Conservation (phyloP, 805 yeast genomes). For the Yarrowia phangngaensis region DNA sequence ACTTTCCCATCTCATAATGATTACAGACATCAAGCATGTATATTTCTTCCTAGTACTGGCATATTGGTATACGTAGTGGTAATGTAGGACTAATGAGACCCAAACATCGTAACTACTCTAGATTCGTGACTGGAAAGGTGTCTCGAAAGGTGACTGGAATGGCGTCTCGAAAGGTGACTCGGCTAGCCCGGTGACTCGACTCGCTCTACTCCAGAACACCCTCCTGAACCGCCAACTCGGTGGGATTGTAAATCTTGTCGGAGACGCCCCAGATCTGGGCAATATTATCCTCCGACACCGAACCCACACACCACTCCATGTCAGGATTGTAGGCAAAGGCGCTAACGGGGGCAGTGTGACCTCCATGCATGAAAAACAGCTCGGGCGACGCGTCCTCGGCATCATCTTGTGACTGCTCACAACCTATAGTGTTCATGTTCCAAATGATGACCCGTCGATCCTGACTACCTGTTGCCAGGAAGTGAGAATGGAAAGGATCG, state of each 20-base stretch:
- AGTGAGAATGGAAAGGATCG: constrained; percentile 47
- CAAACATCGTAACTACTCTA: too few relatives aligned
- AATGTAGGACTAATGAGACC: too few relatives aligned
- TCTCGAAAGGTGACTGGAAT: too few relatives aligned
- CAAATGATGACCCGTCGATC: constrained; percentile 72
- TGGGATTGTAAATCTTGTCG: constrained; percentile 12
- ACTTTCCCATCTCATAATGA: too few relatives aligned
- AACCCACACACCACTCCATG: constrained; percentile 54
- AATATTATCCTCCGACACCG: constrained; percentile 71
- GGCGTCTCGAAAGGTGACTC: background rate
- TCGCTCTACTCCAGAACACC: constrained; percentile 1
- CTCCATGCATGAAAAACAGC: constrained; percentile 79
- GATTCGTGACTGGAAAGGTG: too few relatives aligned
- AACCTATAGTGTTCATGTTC: constrained; percentile 61
- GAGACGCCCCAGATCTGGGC: constrained; percentile 59
- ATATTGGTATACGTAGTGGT: too few relatives aligned
- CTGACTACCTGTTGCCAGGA: constrained; percentile 55
- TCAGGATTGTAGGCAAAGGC: constrained; percentile 66
- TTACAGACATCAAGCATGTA: too few relatives aligned
- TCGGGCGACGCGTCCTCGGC: constrained; percentile 69
- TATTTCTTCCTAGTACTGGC: too few relatives aligned
- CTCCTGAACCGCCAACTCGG: constrained; percentile 5
- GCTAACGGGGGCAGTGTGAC: constrained; percentile 68
- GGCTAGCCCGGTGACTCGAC: background rate
- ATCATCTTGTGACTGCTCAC: constrained; percentile 53